These are phyloP conservation scores for Fragaria nilgerrensis DNA, from an alignment of 306 rosid genomes.

Conservation along the genomic window DNA sequence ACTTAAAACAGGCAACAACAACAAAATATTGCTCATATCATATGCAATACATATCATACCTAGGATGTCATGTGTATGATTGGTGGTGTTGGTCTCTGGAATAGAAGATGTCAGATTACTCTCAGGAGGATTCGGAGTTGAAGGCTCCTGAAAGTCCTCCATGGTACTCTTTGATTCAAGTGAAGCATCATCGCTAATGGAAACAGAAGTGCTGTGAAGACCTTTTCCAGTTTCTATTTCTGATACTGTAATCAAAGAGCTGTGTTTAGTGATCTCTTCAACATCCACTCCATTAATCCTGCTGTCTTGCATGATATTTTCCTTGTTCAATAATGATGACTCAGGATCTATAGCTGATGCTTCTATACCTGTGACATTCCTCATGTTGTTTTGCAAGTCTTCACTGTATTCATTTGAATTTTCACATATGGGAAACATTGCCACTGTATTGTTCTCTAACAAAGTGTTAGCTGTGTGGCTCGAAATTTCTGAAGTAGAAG, in stretches of 20 bases:
- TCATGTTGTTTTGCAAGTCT: constrained; percentile 35
- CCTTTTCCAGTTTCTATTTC: constrained; percentile 45
- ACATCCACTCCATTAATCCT: constrained; percentile 36
- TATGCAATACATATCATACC: constrained; percentile 46
- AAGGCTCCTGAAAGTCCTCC: constrained; percentile 45
- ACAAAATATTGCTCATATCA: not conserved
- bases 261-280: constrained; percentile 29
- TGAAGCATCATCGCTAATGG: constrained; percentile 38
- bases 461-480: constrained; percentile 29
- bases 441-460: constrained; percentile 32
- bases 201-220: constrained; percentile 25
- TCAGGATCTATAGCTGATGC: constrained; percentile 31
- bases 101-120: constrained; percentile 40
- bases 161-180: constrained; percentile 33
- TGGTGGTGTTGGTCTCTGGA: constrained; percentile 42
- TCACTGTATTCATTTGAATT: constrained; percentile 34
- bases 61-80: constrained; percentile 35
- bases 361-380: constrained; percentile 39
- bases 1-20: not conserved
- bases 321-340: constrained; percentile 41
- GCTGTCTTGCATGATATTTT: constrained; percentile 26
- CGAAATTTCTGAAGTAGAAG: constrained; percentile 37
- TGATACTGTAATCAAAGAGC: constrained; percentile 36
- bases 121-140: constrained; percentile 32
- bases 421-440: constrained; percentile 29